These are phyloP conservation scores for Phytophthora macrochlamydospora DNA, from an alignment of 352 stramenopile genomes.

Conservation along the genomic window DNA sequence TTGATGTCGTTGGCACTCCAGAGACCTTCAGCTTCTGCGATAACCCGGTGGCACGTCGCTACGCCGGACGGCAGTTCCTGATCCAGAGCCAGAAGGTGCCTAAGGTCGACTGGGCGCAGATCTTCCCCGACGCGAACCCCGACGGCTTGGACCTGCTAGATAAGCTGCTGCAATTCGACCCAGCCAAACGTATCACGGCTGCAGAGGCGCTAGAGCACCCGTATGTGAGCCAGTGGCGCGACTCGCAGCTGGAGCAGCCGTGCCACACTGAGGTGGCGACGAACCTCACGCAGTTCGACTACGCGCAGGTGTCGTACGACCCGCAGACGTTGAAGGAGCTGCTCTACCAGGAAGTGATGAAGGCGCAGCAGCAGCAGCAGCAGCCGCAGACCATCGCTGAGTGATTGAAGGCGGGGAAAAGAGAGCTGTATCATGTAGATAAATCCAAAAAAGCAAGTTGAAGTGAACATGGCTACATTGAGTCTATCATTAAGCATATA, in stretches of 20 bases:
- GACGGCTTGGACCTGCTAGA: constrained; percentile 88
- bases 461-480: neutral
- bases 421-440: neutral
- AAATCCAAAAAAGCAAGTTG: constrained; percentile 16
- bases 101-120: constrained; percentile 75
- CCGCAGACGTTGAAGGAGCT: constrained; percentile 77
- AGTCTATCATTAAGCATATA: too few relatives aligned
- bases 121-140: constrained; percentile 86
- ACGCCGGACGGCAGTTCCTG: constrained; percentile 82
- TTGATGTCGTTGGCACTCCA: constrained; percentile 85
- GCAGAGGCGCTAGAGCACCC: constrained; percentile 86
- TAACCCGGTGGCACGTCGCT: constrained; percentile 83
- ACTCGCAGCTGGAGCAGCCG: constrained; percentile 60
- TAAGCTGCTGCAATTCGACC: constrained; percentile 89
- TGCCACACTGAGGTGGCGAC: constrained; percentile 59
- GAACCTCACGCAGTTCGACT: constrained; percentile 75
- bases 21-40: constrained; percentile 88
- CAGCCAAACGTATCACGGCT: constrained; percentile 84
- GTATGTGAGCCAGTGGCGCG: constrained; percentile 88
- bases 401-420: constrained; percentile 1
- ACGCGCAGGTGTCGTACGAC: constrained; percentile 73
- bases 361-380: constrained; percentile 39
- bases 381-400: constrained; percentile 28
- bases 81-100: constrained; percentile 71
- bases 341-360: constrained; percentile 87